phyloP scores from a whole-genome alignment of 108 stramenopile genomes.

The Aureococcus anophagefferens region DNA sequence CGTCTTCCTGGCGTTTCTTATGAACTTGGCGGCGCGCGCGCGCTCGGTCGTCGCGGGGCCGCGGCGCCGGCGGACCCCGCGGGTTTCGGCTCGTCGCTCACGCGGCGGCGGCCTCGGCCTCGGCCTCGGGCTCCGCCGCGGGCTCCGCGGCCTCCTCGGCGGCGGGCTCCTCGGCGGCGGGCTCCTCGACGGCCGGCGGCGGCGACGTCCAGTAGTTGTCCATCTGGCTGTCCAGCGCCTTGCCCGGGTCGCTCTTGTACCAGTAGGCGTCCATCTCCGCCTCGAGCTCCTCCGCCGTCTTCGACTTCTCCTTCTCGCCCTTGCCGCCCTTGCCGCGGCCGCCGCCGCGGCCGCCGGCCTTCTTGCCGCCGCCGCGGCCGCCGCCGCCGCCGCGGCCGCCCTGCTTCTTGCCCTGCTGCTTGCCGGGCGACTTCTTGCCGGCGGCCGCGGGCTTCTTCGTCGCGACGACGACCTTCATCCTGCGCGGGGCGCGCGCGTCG shows the following conservation, averaged over 20 bases:
- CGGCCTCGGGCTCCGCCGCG: too few relatives aligned
- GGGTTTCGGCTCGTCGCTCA: too few relatives aligned
- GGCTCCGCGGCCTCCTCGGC: too few relatives aligned
- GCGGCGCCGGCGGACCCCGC: too few relatives aligned
- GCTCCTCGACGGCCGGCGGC: not conserved
- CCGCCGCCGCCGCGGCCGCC: too few relatives aligned
- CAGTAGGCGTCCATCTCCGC: not conserved
- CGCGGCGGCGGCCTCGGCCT: too few relatives aligned
- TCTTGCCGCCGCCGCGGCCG: too few relatives aligned
- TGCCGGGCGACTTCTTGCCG: not conserved
- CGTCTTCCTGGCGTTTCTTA: too few relatives aligned
- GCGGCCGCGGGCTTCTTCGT: not conserved
- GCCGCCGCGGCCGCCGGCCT: too few relatives aligned
- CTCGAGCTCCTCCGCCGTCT: not conserved
- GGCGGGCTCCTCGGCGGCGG: not conserved
- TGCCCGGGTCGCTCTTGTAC: not conserved
- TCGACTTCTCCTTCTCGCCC: not conserved
- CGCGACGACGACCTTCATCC: not conserved
- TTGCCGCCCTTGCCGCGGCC: not conserved
- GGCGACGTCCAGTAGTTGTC: not conserved
- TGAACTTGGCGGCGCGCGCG: too few relatives aligned
- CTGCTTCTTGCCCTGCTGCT: slow-evolving; percentile 1
- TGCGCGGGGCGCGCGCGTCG: not conserved
- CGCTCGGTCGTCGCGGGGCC: too few relatives aligned
- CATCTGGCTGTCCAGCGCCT: not conserved